phyloP scores from a whole-genome alignment of 1,284 basidiomycete species.

The Gastroboletus turbinatus region DNA sequence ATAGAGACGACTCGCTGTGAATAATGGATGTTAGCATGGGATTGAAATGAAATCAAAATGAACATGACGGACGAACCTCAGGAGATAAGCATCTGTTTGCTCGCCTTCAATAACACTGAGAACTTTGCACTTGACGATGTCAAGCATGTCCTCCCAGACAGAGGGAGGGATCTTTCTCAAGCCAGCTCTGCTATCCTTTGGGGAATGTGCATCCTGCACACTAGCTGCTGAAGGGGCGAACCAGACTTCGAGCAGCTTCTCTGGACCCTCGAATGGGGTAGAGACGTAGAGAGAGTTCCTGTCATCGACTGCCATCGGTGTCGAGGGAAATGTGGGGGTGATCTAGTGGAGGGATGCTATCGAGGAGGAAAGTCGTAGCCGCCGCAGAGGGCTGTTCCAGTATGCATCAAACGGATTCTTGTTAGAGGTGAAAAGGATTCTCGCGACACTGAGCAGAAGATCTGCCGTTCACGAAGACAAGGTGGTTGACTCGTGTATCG shows the following conservation, averaged over 20 bases:
- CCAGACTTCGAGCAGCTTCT: constrained; percentile 99
- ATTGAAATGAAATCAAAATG: constrained; percentile 4
- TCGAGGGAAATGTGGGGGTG: background rate
- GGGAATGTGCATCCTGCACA: constrained; percentile 47
- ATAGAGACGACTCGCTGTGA: constrained; percentile 93
- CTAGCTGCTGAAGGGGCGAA: constrained; percentile 78
- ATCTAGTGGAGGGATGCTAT: constrained; percentile 49
- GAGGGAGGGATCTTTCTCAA: constrained; percentile 75
- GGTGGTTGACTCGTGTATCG: constrained; percentile 1
- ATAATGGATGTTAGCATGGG: constrained; percentile 13
- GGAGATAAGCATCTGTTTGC: constrained; percentile 92
- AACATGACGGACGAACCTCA: constrained; percentile 65
- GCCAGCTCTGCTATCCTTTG: constrained; percentile 53
- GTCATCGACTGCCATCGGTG: constrained; percentile 38
- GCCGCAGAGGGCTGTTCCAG: constrained; percentile 41
- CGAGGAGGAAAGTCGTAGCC: constrained; percentile 45
- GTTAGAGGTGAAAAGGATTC: constrained; percentile 14
- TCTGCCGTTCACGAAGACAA: constrained; percentile 22
- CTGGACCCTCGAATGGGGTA: constrained; percentile 82
- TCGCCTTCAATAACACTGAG: constrained; percentile 85
- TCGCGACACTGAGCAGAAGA: constrained; percentile 20
- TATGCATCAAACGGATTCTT: constrained; percentile 56
- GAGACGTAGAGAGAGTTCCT: constrained; percentile 36
- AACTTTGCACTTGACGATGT: constrained; percentile 96
- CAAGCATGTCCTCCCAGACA: constrained; percentile 97